Base-by-base conservation (phyloP, 23 red algal genomes). In the Gracilaria caudata region DNA sequence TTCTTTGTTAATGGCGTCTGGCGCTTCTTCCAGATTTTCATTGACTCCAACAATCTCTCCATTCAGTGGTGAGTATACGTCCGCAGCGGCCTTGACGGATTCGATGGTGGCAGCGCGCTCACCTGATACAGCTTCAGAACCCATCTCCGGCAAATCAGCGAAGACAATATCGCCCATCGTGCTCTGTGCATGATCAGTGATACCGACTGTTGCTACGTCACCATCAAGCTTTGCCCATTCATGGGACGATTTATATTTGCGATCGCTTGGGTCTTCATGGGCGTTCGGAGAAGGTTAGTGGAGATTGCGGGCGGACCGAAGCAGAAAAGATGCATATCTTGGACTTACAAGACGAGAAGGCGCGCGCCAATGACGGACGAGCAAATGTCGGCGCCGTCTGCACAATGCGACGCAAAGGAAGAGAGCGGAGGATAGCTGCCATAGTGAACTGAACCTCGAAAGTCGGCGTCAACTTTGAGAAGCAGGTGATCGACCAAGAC, bases 101-200 rank as follows among this genome's bases (percentile, higher is more conserved):
- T 98, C 96, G 25, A 98, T 90, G 28, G 93, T 91, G 25, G 83
- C 96, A 51, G 87, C 82, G 29, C 76, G 64, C 5, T 89, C 79
- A 2, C 87, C 81, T 11, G 76, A 73, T 28, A 64, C 72, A 29
- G 92, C 68, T 13, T 64, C 58, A 37, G 88, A 32, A 28, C 96
- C 96, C 45, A 91, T 81, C 20, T 94, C 92, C 19, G 96, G 96
- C 53, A 95, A 81, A 24, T 95, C 93, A 1, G 87, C 96, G 37
- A 88, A 95, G 26, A 98, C 96, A 46, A 98, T 95, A 46, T 98
- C 96, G 60, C 96, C 96, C 60, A 98, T 83, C 21, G 87, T 77
- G 57, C 36, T 77, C 66, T 94, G 92, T 3, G 96, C 96, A 71
- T 98, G 96, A 12, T 81, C 63, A 12, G 96, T 94, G 70, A 98